Conservation (phyloP, 768 basidiomycete species). For the Hydnomerulius pinastri region DNA sequence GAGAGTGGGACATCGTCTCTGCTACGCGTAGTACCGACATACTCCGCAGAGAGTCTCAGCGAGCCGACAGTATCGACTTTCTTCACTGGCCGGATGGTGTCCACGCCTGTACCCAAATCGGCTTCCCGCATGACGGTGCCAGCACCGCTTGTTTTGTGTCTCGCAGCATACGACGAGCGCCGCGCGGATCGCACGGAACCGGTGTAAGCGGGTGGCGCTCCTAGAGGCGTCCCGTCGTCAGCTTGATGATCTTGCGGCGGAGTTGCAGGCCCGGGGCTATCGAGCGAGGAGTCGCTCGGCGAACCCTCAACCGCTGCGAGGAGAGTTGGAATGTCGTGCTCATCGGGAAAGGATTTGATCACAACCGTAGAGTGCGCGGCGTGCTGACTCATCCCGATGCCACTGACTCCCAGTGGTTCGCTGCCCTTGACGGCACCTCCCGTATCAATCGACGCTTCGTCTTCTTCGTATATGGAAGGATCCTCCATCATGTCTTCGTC, state of each 20-base stretch:
- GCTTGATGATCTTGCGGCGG: slow-evolving; percentile 33
- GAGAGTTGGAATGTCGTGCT: slow-evolving; percentile 44
- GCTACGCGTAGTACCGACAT: slow-evolving; percentile 67
- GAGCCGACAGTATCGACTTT: slow-evolving; percentile 83
- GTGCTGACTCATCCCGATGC: slow-evolving; percentile 51
- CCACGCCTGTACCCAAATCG: slow-evolving; percentile 84
- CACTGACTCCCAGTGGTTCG: slow-evolving; percentile 41
- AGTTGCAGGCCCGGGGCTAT: slow-evolving; percentile 38
- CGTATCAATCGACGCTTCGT: slow-evolving; percentile 61
- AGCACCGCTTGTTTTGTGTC: slow-evolving; percentile 57
- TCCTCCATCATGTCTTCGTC: slow-evolving; percentile 51
- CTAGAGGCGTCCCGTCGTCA: slow-evolving; percentile 41
- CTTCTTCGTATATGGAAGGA: slow-evolving; percentile 40
- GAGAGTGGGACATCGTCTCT: slow-evolving; percentile 50
- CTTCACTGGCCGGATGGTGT: slow-evolving; percentile 93
- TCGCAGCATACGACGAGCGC: slow-evolving; percentile 78
- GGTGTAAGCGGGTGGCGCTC: slow-evolving; percentile 73
- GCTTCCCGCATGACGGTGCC: slow-evolving; percentile 80
- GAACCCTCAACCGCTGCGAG: slow-evolving; percentile 37
- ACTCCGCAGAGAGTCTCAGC: slow-evolving; percentile 75
- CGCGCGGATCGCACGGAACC: slow-evolving; percentile 64
- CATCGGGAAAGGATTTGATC: slow-evolving; percentile 49
- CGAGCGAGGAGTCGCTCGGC: slow-evolving; percentile 43
- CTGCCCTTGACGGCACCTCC: slow-evolving; percentile 66
- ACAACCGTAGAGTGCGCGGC: slow-evolving; percentile 74